Conservation (phyloP, 257 asterid species). For the Plectranthus barbatus region DNA sequence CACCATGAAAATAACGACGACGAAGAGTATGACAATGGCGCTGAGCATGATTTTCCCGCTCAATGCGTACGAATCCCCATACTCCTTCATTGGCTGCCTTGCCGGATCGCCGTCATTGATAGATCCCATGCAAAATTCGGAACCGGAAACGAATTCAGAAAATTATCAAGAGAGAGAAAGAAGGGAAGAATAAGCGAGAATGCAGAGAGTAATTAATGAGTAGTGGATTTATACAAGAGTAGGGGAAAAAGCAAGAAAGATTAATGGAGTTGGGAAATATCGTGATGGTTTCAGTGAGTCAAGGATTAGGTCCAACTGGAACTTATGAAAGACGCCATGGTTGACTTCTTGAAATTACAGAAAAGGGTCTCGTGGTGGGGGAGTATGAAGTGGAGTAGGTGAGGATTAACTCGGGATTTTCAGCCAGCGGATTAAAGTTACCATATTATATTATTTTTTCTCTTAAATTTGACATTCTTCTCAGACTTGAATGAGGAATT, state of each 20-base stretch:
- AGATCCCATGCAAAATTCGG: background rate
- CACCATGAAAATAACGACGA: slow-evolving; percentile 49
- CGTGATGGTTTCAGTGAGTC: slow-evolving; percentile 42
- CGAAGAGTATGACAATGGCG: slow-evolving; percentile 48
- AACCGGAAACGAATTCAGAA: background rate
- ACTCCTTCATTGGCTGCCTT: background rate
- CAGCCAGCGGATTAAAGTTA: background rate
- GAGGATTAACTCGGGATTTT: background rate
- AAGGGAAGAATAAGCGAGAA: background rate
- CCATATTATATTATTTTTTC: slow-evolving; percentile 13
- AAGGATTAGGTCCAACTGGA: slow-evolving; percentile 14
- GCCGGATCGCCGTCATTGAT: background rate
- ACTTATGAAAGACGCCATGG: slow-evolving; percentile 30
- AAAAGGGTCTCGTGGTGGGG: slow-evolving; percentile 15
- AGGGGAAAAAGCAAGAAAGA: background rate
- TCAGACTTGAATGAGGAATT: too few species aligned
- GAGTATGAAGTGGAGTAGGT: slow-evolving; percentile 9
- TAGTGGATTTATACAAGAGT: background rate
- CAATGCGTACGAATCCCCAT: slow-evolving; percentile 33
- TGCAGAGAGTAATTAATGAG: background rate
- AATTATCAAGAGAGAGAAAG: background rate
- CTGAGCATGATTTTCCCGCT: slow-evolving; percentile 71
- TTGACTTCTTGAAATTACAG: slow-evolving; percentile 42
- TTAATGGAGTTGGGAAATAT: slow-evolving; percentile 34
- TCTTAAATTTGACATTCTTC: too few species aligned